Evolutionary conservation across 2,329 filamentous ascomycete genomes (phyloP).

Genomic region (Fulvia fulva): DNA sequence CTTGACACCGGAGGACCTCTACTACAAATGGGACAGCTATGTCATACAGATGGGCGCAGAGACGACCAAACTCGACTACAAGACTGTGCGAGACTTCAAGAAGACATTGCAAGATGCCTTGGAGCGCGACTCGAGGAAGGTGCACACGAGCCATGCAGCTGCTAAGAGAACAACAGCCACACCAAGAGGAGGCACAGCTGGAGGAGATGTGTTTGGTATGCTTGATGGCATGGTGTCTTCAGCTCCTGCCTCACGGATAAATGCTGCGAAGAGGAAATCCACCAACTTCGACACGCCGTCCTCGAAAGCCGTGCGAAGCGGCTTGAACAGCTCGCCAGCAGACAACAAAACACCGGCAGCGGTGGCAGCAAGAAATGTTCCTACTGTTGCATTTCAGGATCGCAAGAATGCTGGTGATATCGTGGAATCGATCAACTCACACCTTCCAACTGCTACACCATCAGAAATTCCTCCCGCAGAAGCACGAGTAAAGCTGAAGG

Average conservation of each 20-base stretch:
- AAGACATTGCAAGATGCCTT: conserved; percentile 79
- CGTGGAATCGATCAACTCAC: conserved; percentile 75
- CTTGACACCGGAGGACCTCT: conserved; percentile 78
- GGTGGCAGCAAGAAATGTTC: conserved; percentile 27
- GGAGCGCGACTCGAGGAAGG: conserved; percentile 70
- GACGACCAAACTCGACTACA: conserved; percentile 66
- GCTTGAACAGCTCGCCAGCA: conserved; percentile 46
- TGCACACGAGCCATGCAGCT: conserved; percentile 51
- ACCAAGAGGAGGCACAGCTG: conserved; percentile 51
- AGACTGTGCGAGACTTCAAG: conserved; percentile 73
- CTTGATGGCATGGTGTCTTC: conserved; percentile 47
- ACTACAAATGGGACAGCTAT: conserved; percentile 99
- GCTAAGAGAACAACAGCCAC: conserved; percentile 61
- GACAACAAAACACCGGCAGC: conserved; percentile 36
- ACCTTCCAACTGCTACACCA: conserved; percentile 56
- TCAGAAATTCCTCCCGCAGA: conserved; percentile 58
- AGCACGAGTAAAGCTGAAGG: conserved; percentile 76
- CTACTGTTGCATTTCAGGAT: conserved; percentile 59
- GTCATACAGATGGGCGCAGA: conserved; percentile 89
- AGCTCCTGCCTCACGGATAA: conserved; percentile 37
- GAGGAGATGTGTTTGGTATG: conserved; percentile 70
- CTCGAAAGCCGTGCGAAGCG: conserved; percentile 42
- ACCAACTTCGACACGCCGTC: conserved; percentile 49
- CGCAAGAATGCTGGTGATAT: conserved; percentile 76
- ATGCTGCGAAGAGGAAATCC: conserved; percentile 46